These are phyloP conservation scores for Candida koratica DNA, from an alignment of 805 yeast species.

Conservation along the genomic window DNA sequence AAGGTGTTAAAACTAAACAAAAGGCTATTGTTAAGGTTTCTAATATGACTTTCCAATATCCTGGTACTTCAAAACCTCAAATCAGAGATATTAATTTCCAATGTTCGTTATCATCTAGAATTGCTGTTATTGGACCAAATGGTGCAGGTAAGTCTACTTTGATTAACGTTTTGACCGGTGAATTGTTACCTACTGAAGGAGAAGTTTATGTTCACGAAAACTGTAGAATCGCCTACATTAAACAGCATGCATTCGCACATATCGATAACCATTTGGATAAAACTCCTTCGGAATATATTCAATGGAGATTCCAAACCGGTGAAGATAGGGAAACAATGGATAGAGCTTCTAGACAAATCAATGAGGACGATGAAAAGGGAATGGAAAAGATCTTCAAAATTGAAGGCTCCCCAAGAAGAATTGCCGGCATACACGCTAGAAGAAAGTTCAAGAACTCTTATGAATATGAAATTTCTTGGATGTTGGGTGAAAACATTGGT, in stretches of 20 bases:
- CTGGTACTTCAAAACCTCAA: constrained; percentile 98
- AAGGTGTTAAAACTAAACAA: constrained; percentile 99
- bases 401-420: constrained; percentile 98
- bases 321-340: constrained; percentile 99
- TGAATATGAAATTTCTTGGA: constrained; percentile 98
- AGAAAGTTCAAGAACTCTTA: constrained; percentile 99
- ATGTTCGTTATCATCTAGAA: constrained; percentile 98
- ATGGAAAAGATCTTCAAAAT: constrained; percentile 99
- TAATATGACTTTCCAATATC: constrained; percentile 98
- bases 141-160: constrained; percentile 99
- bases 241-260: constrained; percentile 99
- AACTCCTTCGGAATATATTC: constrained; percentile 99
- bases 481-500: constrained; percentile 97
- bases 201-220: constrained; percentile 99
- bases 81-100: constrained; percentile 89
- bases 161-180: constrained; percentile 99
- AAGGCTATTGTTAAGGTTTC: constrained; percentile 98
- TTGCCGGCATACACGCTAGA: constrained; percentile 90
- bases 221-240: constrained; percentile 99
- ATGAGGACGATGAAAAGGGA: constrained; percentile 93
- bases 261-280: constrained; percentile 97
- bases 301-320: constrained; percentile 99
- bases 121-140: constrained; percentile 99
- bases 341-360: constrained; percentile 98
- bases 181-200: constrained; percentile 96